phyloP scores from a whole-genome alignment of 169 alveolate species.

The Eimeria acervulina region DNA sequence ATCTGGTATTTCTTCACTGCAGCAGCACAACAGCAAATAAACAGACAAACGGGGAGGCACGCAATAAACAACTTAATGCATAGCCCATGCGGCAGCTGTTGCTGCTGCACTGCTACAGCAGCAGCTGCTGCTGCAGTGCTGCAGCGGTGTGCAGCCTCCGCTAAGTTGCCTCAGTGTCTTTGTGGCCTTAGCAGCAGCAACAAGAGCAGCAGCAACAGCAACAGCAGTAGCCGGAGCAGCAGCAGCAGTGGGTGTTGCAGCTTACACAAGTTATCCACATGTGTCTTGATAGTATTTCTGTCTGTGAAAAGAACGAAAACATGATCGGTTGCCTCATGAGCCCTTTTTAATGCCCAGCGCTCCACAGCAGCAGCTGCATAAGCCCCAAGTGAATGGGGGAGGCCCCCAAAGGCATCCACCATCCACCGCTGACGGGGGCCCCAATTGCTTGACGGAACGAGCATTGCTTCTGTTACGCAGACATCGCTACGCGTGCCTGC shows the following conservation, averaged over 20 bases:
- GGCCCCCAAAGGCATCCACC: background rate
- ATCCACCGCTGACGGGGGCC: background rate
- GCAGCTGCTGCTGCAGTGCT: background rate
- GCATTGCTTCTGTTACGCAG: conserved; percentile 45
- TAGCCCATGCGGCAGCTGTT: background rate
- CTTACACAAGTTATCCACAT: conserved; percentile 14
- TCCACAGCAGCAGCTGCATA: background rate
- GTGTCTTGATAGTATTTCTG: background rate
- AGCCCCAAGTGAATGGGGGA: conserved; percentile 31
- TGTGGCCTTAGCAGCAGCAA: too few relatives aligned
- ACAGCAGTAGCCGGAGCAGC: too few relatives aligned
- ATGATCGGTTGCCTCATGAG: background rate
- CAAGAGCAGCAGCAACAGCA: background rate
- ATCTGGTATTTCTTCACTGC: background rate
- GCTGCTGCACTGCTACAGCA: too few relatives aligned
- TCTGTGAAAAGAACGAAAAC: background rate
- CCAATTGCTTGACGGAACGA: background rate
- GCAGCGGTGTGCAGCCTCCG: too few relatives aligned
- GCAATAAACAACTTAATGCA: background rate
- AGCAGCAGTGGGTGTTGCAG: background rate
- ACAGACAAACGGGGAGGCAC: background rate
- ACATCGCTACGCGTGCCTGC: background rate
- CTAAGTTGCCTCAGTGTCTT: too few relatives aligned
- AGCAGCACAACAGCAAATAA: background rate
- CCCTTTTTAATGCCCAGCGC: conserved; percentile 35